Conservation (phyloP, 495 filamentous ascomycete genomes). For the Penicillium parvum region DNA sequence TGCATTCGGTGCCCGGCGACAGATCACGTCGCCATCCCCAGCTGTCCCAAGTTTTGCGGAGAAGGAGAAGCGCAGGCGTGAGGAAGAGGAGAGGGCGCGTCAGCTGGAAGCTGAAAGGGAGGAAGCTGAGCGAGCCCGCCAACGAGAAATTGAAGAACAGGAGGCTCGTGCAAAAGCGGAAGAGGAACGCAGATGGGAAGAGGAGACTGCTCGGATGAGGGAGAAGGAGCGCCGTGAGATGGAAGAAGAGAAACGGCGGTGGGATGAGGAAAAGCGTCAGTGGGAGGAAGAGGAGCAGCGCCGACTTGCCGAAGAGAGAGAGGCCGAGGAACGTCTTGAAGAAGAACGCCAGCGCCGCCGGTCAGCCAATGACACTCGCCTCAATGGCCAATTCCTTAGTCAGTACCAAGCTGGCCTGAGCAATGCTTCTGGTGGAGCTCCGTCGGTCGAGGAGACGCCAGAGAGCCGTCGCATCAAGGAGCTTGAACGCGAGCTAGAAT, state of each 20-base stretch:
- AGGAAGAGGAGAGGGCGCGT: constrained; percentile 59
- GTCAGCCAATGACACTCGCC: constrained; percentile 56
- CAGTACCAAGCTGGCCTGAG: constrained; percentile 66
- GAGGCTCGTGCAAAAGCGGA: constrained; percentile 56
- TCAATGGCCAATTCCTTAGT: constrained; percentile 80
- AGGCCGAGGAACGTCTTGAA: constrained; percentile 60
- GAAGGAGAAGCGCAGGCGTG: constrained; percentile 57
- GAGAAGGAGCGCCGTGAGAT: constrained; percentile 64
- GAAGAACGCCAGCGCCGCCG: constrained; percentile 61
- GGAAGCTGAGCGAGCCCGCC: constrained; percentile 59
- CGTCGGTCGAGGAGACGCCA: constrained; percentile 31
- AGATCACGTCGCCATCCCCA: constrained; percentile 83
- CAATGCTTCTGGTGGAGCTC: constrained; percentile 6
- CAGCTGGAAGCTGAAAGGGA: constrained; percentile 47
- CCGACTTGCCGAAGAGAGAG: constrained; percentile 67
- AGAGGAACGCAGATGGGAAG: constrained; percentile 77
- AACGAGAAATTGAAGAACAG: constrained; percentile 66
- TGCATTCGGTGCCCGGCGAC: constrained; percentile 81
- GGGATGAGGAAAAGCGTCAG: constrained; percentile 79
- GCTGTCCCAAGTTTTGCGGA: constrained; percentile 69
- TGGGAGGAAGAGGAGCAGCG: constrained; percentile 81
- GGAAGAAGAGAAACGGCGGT: constrained; percentile 73
- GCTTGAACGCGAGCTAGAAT: constrained; percentile 79
- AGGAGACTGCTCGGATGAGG: constrained; percentile 63
- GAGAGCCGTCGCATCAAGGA: constrained; percentile 68